Conservation (phyloP, 129 eudicot genomes). For the Lonicera japonica region DNA sequence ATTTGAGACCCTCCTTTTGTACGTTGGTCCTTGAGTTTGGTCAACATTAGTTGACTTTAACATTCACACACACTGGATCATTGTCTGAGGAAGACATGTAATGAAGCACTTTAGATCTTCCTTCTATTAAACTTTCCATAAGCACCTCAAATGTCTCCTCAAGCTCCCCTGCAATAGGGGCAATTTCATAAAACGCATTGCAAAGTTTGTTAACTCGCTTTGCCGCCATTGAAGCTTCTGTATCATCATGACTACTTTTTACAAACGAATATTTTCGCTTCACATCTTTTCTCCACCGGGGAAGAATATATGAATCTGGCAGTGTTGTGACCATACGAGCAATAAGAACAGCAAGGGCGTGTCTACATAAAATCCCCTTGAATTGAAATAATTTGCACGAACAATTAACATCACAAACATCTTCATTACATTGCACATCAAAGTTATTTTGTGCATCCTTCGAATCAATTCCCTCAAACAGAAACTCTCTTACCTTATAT, state of each 20-base stretch:
- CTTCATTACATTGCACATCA: not conserved
- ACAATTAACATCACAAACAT: not conserved
- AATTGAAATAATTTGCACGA: conserved; percentile 9
- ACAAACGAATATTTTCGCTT: conserved; percentile 2
- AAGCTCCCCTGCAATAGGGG: too few relatives aligned
- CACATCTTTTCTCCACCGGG: conserved; percentile 14
- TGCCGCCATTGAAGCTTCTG: not conserved
- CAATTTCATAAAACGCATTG: too few relatives aligned
- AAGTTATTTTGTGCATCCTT: not conserved
- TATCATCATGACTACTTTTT: not conserved
- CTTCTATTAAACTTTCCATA: too few relatives aligned
- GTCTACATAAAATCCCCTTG: conserved; percentile 16
- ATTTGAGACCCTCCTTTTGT: too few relatives aligned
- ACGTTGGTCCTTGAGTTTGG: too few relatives aligned
- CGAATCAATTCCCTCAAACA: not conserved
- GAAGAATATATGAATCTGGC: conserved; percentile 4
- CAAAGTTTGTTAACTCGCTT: too few relatives aligned
- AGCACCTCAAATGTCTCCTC: too few relatives aligned
- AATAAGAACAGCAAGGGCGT: conserved; percentile 10
- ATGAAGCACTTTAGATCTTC: too few relatives aligned
- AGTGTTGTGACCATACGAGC: not conserved
- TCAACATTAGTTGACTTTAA: too few relatives aligned
- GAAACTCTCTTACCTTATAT: conserved; percentile 1
- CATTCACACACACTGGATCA: too few relatives aligned
- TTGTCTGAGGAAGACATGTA: too few relatives aligned